Evolutionary conservation across 805 yeast species (phyloP).

Genomic region (Diddensiella transvaalensis): DNA sequence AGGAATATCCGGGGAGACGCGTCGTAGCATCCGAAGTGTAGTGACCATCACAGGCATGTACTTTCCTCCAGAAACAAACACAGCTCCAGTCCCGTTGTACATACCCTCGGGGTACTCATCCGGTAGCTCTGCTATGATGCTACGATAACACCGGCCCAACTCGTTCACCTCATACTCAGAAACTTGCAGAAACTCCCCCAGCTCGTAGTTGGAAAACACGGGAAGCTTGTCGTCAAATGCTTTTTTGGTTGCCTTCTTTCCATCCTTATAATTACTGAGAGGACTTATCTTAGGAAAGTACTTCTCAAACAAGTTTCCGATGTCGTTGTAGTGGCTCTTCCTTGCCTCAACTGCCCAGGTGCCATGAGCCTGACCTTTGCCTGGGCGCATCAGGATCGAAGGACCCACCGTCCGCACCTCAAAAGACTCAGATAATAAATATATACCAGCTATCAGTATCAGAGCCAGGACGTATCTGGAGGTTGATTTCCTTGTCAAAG

Average conservation of each 20-base stretch:
- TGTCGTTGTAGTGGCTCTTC: slow-evolving; percentile 32
- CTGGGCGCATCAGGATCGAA: background rate
- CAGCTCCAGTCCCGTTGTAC: slow-evolving; percentile 49
- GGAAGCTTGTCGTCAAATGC: slow-evolving; percentile 29
- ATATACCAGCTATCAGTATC: background rate
- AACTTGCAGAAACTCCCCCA: slow-evolving; percentile 48
- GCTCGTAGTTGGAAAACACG: slow-evolving; percentile 50
- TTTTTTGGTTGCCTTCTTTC: slow-evolving; percentile 36
- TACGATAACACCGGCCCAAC: slow-evolving; percentile 46
- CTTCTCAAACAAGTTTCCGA: slow-evolving; percentile 41
- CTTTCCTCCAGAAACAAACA: slow-evolving; percentile 76
- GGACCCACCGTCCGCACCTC: background rate
- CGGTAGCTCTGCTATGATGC: slow-evolving; percentile 47
- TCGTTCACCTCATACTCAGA: slow-evolving; percentile 41
- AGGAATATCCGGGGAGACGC: slow-evolving; percentile 65
- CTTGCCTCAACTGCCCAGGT: background rate
- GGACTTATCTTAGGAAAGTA: slow-evolving; percentile 45
- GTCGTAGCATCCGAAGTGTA: slow-evolving; percentile 61
- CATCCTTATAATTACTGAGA: slow-evolving; percentile 43
- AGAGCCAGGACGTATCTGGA: slow-evolving; percentile 2
- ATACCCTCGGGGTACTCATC: slow-evolving; percentile 15
- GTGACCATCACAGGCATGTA: slow-evolving; percentile 68
- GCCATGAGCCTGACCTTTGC: background rate
- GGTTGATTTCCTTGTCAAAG: background rate
- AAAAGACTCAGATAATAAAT: background rate